Evolutionary conservation across 768 basidiomycete species (phyloP).

Genomic region (Kwoniella heveanensis): DNA sequence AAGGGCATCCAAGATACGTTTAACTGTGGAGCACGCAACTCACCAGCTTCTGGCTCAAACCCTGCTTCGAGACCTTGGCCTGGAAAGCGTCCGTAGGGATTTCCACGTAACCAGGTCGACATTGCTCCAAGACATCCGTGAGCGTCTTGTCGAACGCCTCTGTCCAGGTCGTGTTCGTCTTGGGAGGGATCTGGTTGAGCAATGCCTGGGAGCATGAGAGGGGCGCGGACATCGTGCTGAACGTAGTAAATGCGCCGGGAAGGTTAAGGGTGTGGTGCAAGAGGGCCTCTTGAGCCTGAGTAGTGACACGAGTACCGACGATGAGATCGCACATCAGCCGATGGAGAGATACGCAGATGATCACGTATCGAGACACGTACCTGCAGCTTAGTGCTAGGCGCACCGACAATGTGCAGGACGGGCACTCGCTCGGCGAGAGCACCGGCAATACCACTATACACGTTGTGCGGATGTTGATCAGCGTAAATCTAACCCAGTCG

Average conservation of each 20-base stretch:
- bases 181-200: slow-evolving; percentile 59
- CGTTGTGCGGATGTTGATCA: too few species aligned
- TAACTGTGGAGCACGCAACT: slow-evolving; percentile 51
- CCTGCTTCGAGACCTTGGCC: slow-evolving; percentile 67
- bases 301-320: too few species aligned
- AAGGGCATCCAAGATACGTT: too few species aligned
- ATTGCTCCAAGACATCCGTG: slow-evolving; percentile 62
- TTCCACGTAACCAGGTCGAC: slow-evolving; percentile 82
- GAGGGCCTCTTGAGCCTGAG: slow-evolving; percentile 63
- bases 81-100: slow-evolving; percentile 81
- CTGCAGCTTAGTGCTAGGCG: slow-evolving; percentile 73
- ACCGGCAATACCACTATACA: slow-evolving; percentile 68
- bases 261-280: slow-evolving; percentile 89
- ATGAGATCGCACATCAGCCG: too few species aligned
- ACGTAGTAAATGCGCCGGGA: slow-evolving; percentile 74
- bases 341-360: too few species aligned
- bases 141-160: slow-evolving; percentile 78
- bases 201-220: slow-evolving; percentile 71
- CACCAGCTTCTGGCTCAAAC: slow-evolving; percentile 63
- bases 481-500: too few species aligned
- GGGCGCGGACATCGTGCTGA: slow-evolving; percentile 71
- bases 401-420: slow-evolving; percentile 82
- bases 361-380: slow-evolving; percentile 55
- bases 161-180: slow-evolving; percentile 60
- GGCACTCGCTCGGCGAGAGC: slow-evolving; percentile 76